Evolutionary conservation across 2,329 filamentous ascomycete genomes (phyloP).

Genomic region (Lasiodiplodia gonubiensis): DNA sequence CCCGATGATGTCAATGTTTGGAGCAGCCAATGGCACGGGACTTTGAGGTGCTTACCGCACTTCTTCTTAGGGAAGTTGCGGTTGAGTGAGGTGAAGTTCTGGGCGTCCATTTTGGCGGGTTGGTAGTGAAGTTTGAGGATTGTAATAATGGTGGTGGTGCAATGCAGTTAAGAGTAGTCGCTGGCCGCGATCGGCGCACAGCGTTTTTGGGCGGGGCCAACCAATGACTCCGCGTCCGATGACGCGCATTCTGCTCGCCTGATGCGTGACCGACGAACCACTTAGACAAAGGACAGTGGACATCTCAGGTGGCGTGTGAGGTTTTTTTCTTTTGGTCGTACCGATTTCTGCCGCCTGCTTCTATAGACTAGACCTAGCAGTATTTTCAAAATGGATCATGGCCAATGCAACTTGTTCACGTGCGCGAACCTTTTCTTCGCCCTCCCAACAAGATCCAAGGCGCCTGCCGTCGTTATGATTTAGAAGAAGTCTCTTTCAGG

Average conservation of each 20-base stretch:
- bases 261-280: slow-evolving; percentile 5
- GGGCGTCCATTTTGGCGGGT: slow-evolving; percentile 47
- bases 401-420: not conserved
- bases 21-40: slow-evolving; percentile 30
- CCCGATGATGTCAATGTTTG: slow-evolving; percentile 18
- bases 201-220: slow-evolving; percentile 16
- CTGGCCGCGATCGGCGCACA: slow-evolving; percentile 17
- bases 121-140: not conserved
- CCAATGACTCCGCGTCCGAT: slow-evolving; percentile 14
- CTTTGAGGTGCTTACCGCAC: slow-evolving; percentile 51
- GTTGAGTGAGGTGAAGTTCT: slow-evolving; percentile 48
- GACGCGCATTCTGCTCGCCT: slow-evolving; percentile 10
- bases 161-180: not conserved
- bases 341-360: too few species aligned
- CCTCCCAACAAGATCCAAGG: not conserved
- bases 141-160: not conserved
- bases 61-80: slow-evolving; percentile 57
- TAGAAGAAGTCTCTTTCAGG: not conserved
- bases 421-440: not conserved
- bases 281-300: too few species aligned
- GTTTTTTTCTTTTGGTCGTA: too few species aligned
- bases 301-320: too few species aligned
- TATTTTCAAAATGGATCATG: not conserved
- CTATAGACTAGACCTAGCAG: too few species aligned
- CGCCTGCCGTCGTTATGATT: not conserved